A percentile compares a stretch with the other conserved stretches of the same genome.
phyloP scores from a whole-genome alignment of 73 alveolate genomes.

The Stentor coeruleus region DNA sequence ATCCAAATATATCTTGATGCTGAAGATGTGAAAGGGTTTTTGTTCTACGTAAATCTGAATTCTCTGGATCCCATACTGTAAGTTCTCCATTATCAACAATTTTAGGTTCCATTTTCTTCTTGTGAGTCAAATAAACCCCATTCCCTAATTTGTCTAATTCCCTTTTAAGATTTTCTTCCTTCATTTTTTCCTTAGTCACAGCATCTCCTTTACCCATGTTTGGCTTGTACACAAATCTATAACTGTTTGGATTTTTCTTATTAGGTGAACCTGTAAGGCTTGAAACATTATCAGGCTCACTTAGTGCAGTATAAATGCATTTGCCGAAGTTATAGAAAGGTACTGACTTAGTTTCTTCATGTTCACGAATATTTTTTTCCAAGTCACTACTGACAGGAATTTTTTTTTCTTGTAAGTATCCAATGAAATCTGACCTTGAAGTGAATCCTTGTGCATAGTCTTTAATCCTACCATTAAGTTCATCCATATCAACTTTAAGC shows the following conservation, averaged over 20 bases:
- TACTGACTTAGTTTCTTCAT: conserved; percentile 17
- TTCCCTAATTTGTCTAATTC: conserved; percentile 10
- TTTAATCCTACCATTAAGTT: not conserved
- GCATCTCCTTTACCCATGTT: not conserved
- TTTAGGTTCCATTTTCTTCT: not conserved
- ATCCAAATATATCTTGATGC: not conserved
- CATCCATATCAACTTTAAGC: not conserved
- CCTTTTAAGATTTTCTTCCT: not conserved
- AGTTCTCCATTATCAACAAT: conserved; percentile 19
- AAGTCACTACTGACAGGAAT: conserved; percentile 1
- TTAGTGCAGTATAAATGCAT: conserved; percentile 14
- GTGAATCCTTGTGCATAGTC: not conserved
- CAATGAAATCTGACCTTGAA: not conserved
- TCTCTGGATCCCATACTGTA: conserved; percentile 2
- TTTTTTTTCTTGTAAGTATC: not conserved
- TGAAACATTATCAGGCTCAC: not conserved
- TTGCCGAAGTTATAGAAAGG: not conserved
- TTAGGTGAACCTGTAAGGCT: not conserved
- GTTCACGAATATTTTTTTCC: not conserved
- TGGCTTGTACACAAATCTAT: not conserved
- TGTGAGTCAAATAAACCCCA: conserved; percentile 19
- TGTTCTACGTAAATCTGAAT: not conserved
- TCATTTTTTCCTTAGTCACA: conserved; percentile 23
- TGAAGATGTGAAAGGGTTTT: not conserved
- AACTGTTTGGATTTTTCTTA: conserved; percentile 2